phyloP scores from a whole-genome alignment of 208 protist genomes.

The Wallacemonas collosoma region DNA sequence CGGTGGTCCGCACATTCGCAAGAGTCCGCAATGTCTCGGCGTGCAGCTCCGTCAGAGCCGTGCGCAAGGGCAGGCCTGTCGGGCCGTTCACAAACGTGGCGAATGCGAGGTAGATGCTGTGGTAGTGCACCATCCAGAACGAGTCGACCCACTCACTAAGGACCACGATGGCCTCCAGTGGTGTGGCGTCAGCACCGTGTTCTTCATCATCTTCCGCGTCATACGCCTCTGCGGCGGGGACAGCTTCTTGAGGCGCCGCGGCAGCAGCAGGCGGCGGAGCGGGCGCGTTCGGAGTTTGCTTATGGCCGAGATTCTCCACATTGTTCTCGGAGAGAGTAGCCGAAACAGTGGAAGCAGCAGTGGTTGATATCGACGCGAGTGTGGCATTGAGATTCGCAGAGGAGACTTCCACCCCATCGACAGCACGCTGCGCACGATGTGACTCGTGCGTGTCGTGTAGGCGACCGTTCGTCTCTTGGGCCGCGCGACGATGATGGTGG shows the following conservation, averaged over 20 bases:
- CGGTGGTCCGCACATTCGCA: background rate
- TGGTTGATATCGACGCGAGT: background rate
- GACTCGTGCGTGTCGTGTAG: background rate
- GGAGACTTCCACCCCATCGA: background rate
- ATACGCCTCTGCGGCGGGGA: background rate
- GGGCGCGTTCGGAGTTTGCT: background rate
- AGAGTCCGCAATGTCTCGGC: background rate
- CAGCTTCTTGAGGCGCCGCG: too few species aligned
- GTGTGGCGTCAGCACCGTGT: background rate
- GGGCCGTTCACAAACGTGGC: conserved; percentile 36
- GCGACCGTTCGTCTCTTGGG: background rate
- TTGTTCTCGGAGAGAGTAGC: conserved; percentile 9
- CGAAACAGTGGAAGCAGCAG: background rate
- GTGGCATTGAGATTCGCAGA: background rate
- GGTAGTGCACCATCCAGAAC: conserved; percentile 64
- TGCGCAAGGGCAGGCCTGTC: conserved; percentile 21
- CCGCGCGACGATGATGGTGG: background rate
- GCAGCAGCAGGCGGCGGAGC: background rate
- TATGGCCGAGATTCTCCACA: conserved; percentile 6
- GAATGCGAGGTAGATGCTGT: conserved; percentile 34
- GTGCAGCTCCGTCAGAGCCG: background rate
- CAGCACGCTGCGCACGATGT: too few species aligned
- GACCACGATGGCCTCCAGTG: background rate
- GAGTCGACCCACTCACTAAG: conserved; percentile 44
- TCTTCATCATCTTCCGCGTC: background rate